phyloP scores from a whole-genome alignment of 2,329 filamentous ascomycete species.

The Eutypa lata region DNA sequence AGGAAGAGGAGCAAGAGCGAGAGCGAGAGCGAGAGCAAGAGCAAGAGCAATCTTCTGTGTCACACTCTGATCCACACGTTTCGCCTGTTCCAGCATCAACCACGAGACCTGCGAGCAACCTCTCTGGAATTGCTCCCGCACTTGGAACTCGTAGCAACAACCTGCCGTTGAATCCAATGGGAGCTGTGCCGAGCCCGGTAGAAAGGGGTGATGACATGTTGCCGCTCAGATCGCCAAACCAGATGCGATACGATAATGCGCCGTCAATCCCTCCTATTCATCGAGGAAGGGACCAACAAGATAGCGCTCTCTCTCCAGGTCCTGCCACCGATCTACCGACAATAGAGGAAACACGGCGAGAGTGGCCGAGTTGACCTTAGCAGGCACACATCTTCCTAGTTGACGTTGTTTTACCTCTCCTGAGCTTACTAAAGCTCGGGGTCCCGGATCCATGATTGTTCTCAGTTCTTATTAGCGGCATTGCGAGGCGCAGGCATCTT shows the following conservation, averaged over 20 bases:
- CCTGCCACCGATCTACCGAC: conserved; percentile 17
- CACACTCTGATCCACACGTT: not conserved
- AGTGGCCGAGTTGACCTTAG: conserved; percentile 7
- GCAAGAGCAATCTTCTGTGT: conserved; percentile 3
- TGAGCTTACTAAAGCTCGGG: conserved; percentile 3
- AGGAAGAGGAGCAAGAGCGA: conserved; percentile 28
- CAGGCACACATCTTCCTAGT: conserved; percentile 5
- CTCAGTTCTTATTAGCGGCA: conserved; percentile 9
- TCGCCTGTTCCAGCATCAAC: conserved; percentile 4
- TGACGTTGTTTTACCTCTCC: conserved; percentile 2
- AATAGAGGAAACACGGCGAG: conserved; percentile 20
- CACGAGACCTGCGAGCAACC: conserved; percentile 6
- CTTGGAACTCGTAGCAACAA: conserved; percentile 10
- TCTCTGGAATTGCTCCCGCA: conserved; percentile 9
- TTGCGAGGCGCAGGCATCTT: conserved; percentile 13
- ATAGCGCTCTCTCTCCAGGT: conserved; percentile 5
- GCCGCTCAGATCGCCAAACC: conserved; percentile 7
- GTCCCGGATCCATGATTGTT: conserved; percentile 5
- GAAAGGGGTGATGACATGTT: conserved; percentile 13
- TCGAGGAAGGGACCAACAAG: conserved; percentile 12
- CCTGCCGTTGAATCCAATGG: conserved; percentile 9
- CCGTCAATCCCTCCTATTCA: conserved; percentile 5
- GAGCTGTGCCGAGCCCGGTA: conserved; percentile 10
- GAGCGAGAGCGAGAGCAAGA: conserved; percentile 40
- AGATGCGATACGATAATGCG: conserved; percentile 7